Percentiles rank a stretch among this genome's conserved stretches.
phyloP scores from a whole-genome alignment of 495 filamentous ascomycete genomes.

The Letharia columbiana region DNA sequence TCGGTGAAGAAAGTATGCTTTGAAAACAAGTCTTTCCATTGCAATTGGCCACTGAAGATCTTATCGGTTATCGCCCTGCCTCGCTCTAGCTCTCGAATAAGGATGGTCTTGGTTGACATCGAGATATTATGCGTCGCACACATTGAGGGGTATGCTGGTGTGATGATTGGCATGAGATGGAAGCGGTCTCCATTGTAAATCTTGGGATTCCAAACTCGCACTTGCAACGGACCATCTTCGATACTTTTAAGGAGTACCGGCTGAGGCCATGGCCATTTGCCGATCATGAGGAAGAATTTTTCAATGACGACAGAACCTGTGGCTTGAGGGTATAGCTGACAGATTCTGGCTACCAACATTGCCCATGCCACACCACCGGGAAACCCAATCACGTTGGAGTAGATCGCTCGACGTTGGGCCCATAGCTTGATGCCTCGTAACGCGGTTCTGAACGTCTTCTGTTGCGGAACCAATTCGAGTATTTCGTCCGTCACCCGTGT shows the following conservation, averaged over 20 bases:
- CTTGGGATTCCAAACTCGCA: constrained; percentile 91
- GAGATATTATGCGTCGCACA: constrained; percentile 93
- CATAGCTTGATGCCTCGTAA: constrained; percentile 89
- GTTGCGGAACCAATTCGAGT: constrained; percentile 76
- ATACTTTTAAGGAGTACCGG: constrained; percentile 84
- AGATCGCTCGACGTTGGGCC: constrained; percentile 90
- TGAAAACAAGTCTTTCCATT: constrained; percentile 81
- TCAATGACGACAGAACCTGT: constrained; percentile 72
- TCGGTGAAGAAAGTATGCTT: constrained; percentile 87
- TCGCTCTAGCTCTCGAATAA: constrained; percentile 71
- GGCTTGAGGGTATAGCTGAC: constrained; percentile 93
- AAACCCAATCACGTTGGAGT: constrained; percentile 91
- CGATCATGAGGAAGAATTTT: constrained; percentile 91
- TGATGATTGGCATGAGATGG: constrained; percentile 96
- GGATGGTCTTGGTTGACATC: constrained; percentile 71
- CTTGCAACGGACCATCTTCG: constrained; percentile 69
- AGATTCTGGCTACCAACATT: constrained; percentile 91
- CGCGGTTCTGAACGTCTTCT: constrained; percentile 77
- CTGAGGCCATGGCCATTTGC: constrained; percentile 86
- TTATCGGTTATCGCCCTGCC: constrained; percentile 70
- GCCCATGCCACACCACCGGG: constrained; percentile 97
- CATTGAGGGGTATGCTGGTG: constrained; percentile 91
- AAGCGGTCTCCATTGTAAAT: constrained; percentile 70
- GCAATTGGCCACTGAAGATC: constrained; percentile 63
- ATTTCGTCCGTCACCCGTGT: constrained; percentile 91